Evolutionary conservation across 129 eudicot species (phyloP).

Genomic region (Rutidosis leptorrhynchoides): DNA sequence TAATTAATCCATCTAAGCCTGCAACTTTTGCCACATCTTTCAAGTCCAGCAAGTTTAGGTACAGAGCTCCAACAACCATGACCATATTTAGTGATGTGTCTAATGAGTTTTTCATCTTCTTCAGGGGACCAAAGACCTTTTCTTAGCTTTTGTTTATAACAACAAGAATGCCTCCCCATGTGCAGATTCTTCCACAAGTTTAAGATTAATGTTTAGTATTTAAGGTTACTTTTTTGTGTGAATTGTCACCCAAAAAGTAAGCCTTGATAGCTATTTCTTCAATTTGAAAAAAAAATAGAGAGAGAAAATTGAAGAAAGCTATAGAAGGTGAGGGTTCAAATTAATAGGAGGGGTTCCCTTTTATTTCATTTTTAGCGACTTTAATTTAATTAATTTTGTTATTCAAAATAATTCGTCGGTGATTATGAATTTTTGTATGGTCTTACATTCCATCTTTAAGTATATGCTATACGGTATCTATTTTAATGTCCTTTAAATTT

Average conservation of each 20-base stretch:
- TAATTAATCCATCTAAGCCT: conserved; percentile 93
- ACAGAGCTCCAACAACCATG: conserved; percentile 99
- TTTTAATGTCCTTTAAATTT: no score
- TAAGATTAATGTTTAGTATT: conserved; percentile 9
- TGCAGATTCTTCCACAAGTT: conserved; percentile 29
- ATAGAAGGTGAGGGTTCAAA: conserved; percentile 51
- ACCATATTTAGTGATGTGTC: conserved; percentile 74
- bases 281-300: conserved; percentile 26
- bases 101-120: conserved; percentile 93
- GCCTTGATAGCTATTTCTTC: conserved; percentile 16
- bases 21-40: conserved; percentile 95
- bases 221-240: conserved; percentile 35
- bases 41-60: conserved; percentile 94
- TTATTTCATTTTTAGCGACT: conserved; percentile 8
- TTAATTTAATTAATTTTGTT: background rate
- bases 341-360: conserved; percentile 52
- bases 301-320: conserved; percentile 33
- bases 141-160: conserved; percentile 92
- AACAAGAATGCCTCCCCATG: conserved; percentile 98
- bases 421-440: background rate
- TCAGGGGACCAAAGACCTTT: conserved; percentile 99
- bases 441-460: background rate
- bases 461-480: no score
- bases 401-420: background rate
- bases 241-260: conserved; percentile 41